Evolutionary conservation across 148 eudicot species (phyloP), one percentile per base, ranked within the genome.

Genomic region (Nyssa sinensis): DNA sequence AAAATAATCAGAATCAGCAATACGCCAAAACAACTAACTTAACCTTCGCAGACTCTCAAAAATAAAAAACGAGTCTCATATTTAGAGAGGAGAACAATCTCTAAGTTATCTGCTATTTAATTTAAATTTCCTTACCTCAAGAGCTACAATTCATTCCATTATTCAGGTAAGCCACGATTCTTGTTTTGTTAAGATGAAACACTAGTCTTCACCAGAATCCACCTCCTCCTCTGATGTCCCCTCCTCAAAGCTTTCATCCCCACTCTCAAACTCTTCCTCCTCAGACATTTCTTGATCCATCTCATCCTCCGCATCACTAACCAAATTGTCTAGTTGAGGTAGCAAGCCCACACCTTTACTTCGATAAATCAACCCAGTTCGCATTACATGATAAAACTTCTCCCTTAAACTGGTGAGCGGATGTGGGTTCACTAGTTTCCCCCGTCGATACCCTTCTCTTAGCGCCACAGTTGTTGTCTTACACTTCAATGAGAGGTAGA

Each of bases 401-500:
- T 81, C 88, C 83, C 98, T 90, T 3, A 83, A 35, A n/a, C 77
- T 64, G 58, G 87, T 91, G 62, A 92, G 84, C 23, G 90, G 91
- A 75, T 87, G 89, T 0, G 91, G 92, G 25, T 90, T 75, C 16
- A 81, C 83, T 51, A 95, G 67, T 75, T 63, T 89, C 49, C 97
- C 97, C 71, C 84, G 64, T 58, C 72, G 74, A 68, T 95, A 95
- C 23, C 98, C 97, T 81, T 90, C 97, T 70, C 84, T 95, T 16
- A 95, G 64, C 7, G 92, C 81, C 66, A 95, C 86, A 44, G 96
- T 92, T 1, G 98, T 92, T 6, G 98, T 95, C 87, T 92, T 95
- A 82, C 98, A 95, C 83, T 95, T 95, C 77, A 95, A 68, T 0
- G 98, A 95, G 47, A 95, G 88, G 75, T 95, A 95, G 60, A 95